phyloP scores from a whole-genome alignment of 2,329 filamentous ascomycete species.

The Nemania sp. region DNA sequence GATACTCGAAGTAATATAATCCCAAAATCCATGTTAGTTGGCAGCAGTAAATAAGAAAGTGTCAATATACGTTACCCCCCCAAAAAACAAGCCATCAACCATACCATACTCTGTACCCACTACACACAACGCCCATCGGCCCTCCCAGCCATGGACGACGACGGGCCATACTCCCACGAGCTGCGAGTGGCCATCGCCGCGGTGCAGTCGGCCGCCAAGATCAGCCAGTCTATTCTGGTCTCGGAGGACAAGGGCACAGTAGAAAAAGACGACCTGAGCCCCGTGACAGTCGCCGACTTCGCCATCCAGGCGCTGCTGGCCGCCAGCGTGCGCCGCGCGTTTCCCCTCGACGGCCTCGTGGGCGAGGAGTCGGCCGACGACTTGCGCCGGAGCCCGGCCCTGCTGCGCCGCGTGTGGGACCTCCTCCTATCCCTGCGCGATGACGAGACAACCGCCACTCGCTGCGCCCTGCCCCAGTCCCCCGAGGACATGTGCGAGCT shows the following conservation, averaged over 20 bases:
- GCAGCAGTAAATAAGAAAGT: too few relatives aligned
- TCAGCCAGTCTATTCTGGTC: constrained; percentile 55
- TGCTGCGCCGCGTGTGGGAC: constrained; percentile 54
- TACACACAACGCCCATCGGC: neutral
- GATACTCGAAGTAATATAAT: too few relatives aligned
- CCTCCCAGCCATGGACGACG: constrained; percentile 35
- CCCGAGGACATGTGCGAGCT: constrained; percentile 55
- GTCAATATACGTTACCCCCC: too few relatives aligned
- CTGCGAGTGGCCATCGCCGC: constrained; percentile 38
- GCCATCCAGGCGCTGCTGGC: constrained; percentile 62
- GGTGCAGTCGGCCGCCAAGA: constrained; percentile 47
- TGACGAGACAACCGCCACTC: constrained; percentile 32
- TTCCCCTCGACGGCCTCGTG: constrained; percentile 57
- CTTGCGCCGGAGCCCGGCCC: constrained; percentile 47
- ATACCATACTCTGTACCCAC: neutral
- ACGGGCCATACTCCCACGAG: constrained; percentile 39
- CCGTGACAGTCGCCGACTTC: constrained; percentile 64
- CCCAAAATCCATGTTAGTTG: too few relatives aligned
- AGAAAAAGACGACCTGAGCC: constrained; percentile 59
- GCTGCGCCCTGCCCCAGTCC: constrained; percentile 44
- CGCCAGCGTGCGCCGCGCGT: constrained; percentile 53
- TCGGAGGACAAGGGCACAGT: constrained; percentile 55
- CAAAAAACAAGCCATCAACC: too few relatives aligned
- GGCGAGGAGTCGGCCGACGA: constrained; percentile 60
- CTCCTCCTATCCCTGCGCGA: constrained; percentile 45